Evolutionary conservation across 441 rosid genomes (phyloP), one percentile per base, ranked within the genome.

Genomic region (Populus tomentosa): DNA sequence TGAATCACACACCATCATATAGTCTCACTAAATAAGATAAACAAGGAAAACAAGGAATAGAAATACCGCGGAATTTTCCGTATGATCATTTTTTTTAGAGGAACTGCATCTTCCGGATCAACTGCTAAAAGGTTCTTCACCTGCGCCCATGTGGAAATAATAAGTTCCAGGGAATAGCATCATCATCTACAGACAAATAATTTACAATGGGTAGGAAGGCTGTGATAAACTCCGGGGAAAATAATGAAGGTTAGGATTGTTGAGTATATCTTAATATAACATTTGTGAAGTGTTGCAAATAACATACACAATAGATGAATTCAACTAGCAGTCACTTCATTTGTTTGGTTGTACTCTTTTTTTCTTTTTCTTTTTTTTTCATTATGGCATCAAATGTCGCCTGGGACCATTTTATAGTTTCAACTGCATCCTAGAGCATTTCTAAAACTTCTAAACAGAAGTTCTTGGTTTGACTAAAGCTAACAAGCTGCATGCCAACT

Each of bases 61-160:
- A 46, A 35, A 66, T 90, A 93, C 98, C 97, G 89, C 3, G 98
- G 97, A 73, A 94, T 94, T 86, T 89, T 92, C 84, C 98, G 85
- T 80, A 94, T 86, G 80, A 80, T 83, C 94, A 92, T 92, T 87
- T 86, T 94, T 77, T 94, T 88, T 68, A 94, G 61, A 53, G 97
- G 92, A 83, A 91, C 94, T 18, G 90, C 86, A 73, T 85, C 88
- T 73, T 86, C 80, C 23, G 89, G 88, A 89, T 92, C 92, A 81
- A 94, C 94, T 26, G 90, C 77, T 78, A 93, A 82, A 16, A 94
- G 95, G 84, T 90, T 94, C 82, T 94, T 92, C 63, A 90, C 91
- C 97, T 94, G 87, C 76, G 84, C 28, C 64, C 36, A 53, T 75
- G 36, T 21, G 16, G 42, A 84, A 35, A 70, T 26, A 80, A 71